phyloP scores from a whole-genome alignment of 768 basidiomycete species.

The Boletus fagicola region DNA sequence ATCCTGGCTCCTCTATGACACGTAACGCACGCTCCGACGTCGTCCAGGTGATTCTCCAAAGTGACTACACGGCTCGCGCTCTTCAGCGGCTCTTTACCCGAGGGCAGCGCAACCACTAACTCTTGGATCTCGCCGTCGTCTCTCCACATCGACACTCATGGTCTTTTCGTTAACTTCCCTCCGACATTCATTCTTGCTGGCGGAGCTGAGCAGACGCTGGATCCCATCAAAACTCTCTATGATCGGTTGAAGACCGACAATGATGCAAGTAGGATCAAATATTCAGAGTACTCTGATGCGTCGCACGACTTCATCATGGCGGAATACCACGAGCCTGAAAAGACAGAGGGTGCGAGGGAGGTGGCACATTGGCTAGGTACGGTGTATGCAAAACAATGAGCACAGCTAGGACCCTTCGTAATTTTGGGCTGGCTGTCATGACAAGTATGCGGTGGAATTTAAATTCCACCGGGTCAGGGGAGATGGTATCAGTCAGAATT shows the following conservation, averaged over 20 bases:
- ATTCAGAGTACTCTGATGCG: not conserved
- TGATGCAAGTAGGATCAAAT: not conserved
- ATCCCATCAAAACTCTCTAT: not conserved
- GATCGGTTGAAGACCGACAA: not conserved
- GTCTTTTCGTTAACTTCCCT: not conserved
- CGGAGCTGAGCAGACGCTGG: not conserved
- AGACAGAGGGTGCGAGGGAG: not conserved
- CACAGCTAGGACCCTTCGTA: too few relatives aligned
- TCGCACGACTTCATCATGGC: not conserved
- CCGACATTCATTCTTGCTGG: not conserved
- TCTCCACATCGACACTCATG: not conserved
- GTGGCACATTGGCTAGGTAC: not conserved
- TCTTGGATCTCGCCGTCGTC: not conserved
- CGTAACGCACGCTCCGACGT: slow-evolving; percentile 2
- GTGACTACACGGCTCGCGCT: not conserved
- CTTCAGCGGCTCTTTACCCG: not conserved
- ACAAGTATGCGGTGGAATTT: too few relatives aligned
- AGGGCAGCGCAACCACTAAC: not conserved
- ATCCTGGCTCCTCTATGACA: not conserved
- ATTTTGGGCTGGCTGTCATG: too few relatives aligned
- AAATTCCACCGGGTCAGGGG: too few relatives aligned
- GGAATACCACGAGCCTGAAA: not conserved
- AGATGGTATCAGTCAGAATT: too few relatives aligned
- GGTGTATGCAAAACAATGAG: not conserved
- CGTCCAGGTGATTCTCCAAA: not conserved